Evolutionary conservation across 495 filamentous ascomycete species (phyloP), one percentile per base, ranked within the genome.

Genomic region (Symbiotaphrina buchneri): DNA sequence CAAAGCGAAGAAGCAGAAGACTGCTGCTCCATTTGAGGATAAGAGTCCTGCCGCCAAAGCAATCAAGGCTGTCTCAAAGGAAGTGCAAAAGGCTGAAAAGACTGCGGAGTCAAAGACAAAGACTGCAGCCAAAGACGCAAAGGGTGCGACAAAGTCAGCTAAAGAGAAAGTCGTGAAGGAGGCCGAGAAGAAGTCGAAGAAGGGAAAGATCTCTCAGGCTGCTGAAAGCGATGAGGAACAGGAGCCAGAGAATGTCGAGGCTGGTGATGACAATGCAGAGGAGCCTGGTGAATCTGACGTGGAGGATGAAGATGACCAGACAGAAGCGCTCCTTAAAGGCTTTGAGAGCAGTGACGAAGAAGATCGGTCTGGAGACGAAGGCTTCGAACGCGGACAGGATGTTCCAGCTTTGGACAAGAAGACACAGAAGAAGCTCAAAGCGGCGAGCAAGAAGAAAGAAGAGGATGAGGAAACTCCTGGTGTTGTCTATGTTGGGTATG

Each of bases 331-430:
- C 36, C 70, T 71, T 43, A 72, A 59, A 41, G 76, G 76, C 13
- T 81, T 93, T 44, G 82, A 92, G 48, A 82, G 74, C 52, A 77
- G 71, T 37, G 66, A 70, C 27, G 74, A 77, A 26, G 64, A 65
- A 27, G 61, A 65, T 21, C 57, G 51, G 29, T 53, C 49, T 14
- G 59, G 50, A 6, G 63, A 63, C 27, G 55, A 63, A 38, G 63
- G 56, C 35, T 59, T 65, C 40, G 52, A 68, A 33, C 41, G 63
- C 38, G 59, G 64, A 21, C 56, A 68, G 27, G 53, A 64, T 15
- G 56, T 84, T 11, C 61, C 65, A 16, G 47, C 48, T 33, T 51
- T 65, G 23, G 31, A 30, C 13, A 36, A 33, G 18, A 59, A 71
- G 34, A 45, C 56, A 31, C 65, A 65, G 32, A 68, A 74, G 49